Evolutionary conservation across 2,329 filamentous ascomycete species (phyloP), one percentile per base, ranked within the genome.

Genomic region (Coniochaeta sp.): DNA sequence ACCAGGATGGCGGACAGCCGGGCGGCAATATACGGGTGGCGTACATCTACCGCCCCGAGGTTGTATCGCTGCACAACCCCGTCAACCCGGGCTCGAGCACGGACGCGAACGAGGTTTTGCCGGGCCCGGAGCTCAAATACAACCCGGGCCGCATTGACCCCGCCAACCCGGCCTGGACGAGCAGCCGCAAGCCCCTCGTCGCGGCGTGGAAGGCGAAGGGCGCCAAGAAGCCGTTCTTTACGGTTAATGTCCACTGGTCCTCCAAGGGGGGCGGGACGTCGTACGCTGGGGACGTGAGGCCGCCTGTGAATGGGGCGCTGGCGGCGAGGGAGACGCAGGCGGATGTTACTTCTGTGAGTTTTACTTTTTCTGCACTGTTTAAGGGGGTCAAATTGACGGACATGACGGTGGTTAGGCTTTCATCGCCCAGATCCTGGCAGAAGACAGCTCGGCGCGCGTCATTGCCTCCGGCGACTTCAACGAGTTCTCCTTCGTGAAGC

Each of bases 21-120:
- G 85, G 86, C 13, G 85, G 84, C 32, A 89, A 89, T 70, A 89
- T 89, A 65, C 85, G 85, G 42, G 72, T 74, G 46, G 85, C 83
- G 0, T 89, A 87, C 67, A 72, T 89, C 10, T 89, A 87, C 75
- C 79, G 83, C 33, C 73, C 83, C 0, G 71, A 75, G 16, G 65
- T 79, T 3, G 62, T 89, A 40, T 72, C 74, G 47, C 77, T 88
- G n/a, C 75, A 75, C 60, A 76, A 82, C 54, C 72, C 76, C n/a
- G n/a, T n/a, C 38, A 82, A 78, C 62, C 75, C 74, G 0, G 85
- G 85, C 46, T 70, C 69, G 35, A 67, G 74, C 38, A 72, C 71
- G 1, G 74, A 82, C 28, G 77, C 74, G 13, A 84, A 79, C 54
- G 71, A 76, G 54, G 81, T 88, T 5, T 66, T 86, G 1, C 63